A percentile compares a stretch with the other conserved stretches of the same genome.
These are phyloP conservation scores for Tricholoma hemisulphureum DNA, from an alignment of 768 basidiomycete genomes.

Conservation along the genomic window DNA sequence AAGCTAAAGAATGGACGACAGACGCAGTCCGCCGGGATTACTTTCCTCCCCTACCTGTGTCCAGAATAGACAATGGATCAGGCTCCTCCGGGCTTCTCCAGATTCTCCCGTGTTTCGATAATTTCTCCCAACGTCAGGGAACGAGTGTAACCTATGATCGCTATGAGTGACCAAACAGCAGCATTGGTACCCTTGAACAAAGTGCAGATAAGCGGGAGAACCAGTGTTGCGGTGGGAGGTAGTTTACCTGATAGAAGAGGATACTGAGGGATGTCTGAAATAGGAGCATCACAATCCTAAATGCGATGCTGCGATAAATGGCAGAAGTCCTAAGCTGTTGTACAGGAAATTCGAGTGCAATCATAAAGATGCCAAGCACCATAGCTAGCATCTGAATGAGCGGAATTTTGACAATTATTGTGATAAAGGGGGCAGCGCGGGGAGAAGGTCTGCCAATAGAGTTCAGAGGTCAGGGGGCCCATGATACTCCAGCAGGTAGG, in stretches of 20 bases:
- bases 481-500: neutral
- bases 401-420: conserved; percentile 75
- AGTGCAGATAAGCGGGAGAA: conserved; percentile 4
- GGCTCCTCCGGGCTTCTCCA: conserved; percentile 55
- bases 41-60: conserved; percentile 13
- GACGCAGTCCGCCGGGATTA: conserved; percentile 25
- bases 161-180: conserved; percentile 76
- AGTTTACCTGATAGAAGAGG: conserved; percentile 75
- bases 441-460: conserved; percentile 52
- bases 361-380: conserved; percentile 52
- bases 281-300: conserved; percentile 61
- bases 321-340: conserved; percentile 53
- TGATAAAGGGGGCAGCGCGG: conserved; percentile 60
- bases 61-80: conserved; percentile 31
- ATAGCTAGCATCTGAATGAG: conserved; percentile 71
- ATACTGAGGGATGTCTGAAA: conserved; percentile 62
- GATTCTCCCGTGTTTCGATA: conserved; percentile 66
- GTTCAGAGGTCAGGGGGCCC: neutral
- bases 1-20: conserved; percentile 19
- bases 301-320: conserved; percentile 63
- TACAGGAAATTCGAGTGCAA: conserved; percentile 73
- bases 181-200: conserved; percentile 75
- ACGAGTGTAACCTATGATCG: conserved; percentile 62
- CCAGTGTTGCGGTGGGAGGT: neutral
- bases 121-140: conserved; percentile 67